Conservation (phyloP, 257 asterid genomes). For the Perilla frutescens region DNA sequence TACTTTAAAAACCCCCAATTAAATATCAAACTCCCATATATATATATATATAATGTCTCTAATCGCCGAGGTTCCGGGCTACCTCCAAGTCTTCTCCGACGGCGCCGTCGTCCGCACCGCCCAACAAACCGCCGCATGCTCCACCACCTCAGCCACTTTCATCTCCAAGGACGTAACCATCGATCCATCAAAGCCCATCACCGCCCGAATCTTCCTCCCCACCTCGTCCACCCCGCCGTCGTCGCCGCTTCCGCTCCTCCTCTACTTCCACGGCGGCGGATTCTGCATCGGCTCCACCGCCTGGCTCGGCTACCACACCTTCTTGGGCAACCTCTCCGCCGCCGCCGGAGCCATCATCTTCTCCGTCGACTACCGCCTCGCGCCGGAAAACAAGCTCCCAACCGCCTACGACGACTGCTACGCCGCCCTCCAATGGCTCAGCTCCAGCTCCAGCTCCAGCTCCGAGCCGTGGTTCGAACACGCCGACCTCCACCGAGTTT, state of each 20-base stretch:
- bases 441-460: neutral
- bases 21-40: neutral
- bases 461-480: constrained; percentile 55
- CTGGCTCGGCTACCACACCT: constrained; percentile 72
- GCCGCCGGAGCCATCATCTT: constrained; percentile 51
- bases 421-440: constrained; percentile 61
- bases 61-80: constrained; percentile 57
- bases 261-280: constrained; percentile 92
- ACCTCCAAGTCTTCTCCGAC: constrained; percentile 68
- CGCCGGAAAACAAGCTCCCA: constrained; percentile 85
- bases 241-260: constrained; percentile 49
- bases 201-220: constrained; percentile 71
- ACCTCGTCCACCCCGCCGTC: constrained; percentile 26
- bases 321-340: constrained; percentile 63
- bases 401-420: constrained; percentile 68
- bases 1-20: neutral
- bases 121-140: constrained; percentile 42
- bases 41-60: constrained; percentile 47
- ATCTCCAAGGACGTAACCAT: constrained; percentile 60
- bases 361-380: constrained; percentile 81
- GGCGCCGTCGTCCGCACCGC: constrained; percentile 54
- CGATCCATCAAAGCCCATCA: constrained; percentile 55
- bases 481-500: constrained; percentile 58
- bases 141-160: constrained; percentile 43
- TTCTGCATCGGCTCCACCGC: constrained; percentile 84